A percentile compares a stretch with the other conserved stretches of the same genome.
Evolutionary conservation across 805 yeast genomes (phyloP).

Genomic region (Debaryomyces tyrocola): DNA sequence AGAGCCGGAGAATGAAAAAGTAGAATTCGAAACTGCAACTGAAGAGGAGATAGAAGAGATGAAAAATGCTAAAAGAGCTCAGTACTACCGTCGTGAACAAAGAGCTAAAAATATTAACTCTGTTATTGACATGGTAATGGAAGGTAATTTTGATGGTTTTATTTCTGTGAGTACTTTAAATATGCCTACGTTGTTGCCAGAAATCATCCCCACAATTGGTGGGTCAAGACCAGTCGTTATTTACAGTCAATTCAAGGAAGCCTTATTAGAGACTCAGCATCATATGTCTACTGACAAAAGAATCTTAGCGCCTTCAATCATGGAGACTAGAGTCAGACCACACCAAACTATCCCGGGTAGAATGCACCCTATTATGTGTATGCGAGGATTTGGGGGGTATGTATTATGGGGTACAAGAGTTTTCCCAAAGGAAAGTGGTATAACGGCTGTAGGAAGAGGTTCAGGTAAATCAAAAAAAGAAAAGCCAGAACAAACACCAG

Average conservation of each 20-base stretch:
- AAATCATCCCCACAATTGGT: conserved; percentile 60
- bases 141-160: conserved; percentile 70
- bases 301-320: conserved; percentile 77
- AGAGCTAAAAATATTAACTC: conserved; percentile 53
- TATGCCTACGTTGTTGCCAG: conserved; percentile 62
- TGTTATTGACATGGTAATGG: conserved; percentile 49
- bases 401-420: conserved; percentile 78
- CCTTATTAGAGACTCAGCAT: conserved; percentile 71
- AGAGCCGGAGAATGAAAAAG: conserved; percentile 66
- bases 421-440: conserved; percentile 58
- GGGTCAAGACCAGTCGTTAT: conserved; percentile 89
- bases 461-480: conserved; percentile 38
- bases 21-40: conserved; percentile 46
- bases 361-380: conserved; percentile 93
- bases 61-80: conserved; percentile 60
- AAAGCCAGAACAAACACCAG: conserved; percentile 14
- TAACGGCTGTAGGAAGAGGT: conserved; percentile 71
- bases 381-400: conserved; percentile 90
- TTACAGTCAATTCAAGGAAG: conserved; percentile 80
- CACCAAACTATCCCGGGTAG: conserved; percentile 94
- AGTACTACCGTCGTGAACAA: conserved; percentile 64
- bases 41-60: conserved; percentile 55
- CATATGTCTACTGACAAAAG: conserved; percentile 64
- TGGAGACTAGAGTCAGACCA: conserved; percentile 78
- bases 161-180: conserved; percentile 72